Percentiles rank a stretch among this genome's conserved stretches.
Evolutionary conservation across 345 rosid species (phyloP).

Genomic region (Hibiscus trionum): DNA sequence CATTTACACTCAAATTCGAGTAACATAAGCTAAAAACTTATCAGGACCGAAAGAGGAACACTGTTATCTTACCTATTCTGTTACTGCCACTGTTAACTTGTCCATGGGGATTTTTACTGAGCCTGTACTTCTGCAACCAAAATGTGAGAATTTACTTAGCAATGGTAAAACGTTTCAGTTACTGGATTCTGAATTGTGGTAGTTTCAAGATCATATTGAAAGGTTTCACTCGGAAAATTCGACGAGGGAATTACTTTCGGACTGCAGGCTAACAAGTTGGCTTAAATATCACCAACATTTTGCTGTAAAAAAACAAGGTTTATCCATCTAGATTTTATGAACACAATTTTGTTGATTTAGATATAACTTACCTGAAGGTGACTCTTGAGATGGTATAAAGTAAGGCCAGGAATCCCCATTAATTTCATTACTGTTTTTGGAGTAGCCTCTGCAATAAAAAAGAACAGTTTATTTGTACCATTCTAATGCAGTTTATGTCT

Average conservation of each 20-base stretch:
- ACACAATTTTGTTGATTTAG: too few species aligned
- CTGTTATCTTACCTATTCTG: conserved; percentile 44
- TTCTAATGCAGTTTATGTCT: not conserved
- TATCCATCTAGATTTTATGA: too few species aligned
- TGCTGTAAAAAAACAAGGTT: too few species aligned
- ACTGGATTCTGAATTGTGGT: not conserved
- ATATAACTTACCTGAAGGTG: conserved; percentile 70
- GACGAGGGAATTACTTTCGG: too few species aligned
- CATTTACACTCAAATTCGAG: not conserved
- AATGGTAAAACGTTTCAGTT: not conserved
- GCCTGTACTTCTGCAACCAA: conserved; percentile 74
- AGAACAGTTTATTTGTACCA: not conserved
- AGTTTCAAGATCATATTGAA: conserved; percentile 16
- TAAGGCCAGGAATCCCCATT: conserved; percentile 92
- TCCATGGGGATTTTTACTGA: conserved; percentile 80
- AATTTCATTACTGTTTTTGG: conserved; percentile 92
- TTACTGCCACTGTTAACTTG: conserved; percentile 54
- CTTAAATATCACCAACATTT: too few species aligned
- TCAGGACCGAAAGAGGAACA: not conserved
- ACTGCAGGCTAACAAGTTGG: too few species aligned
- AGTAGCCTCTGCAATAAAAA: conserved; percentile 68
- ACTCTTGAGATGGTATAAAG: conserved; percentile 90
- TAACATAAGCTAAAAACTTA: not conserved
- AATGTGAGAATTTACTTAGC: conserved; percentile 5
- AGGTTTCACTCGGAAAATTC: too few species aligned